Evolutionary conservation across 2,329 filamentous ascomycete genomes (phyloP).

Genomic region (Apiospora marii): DNA sequence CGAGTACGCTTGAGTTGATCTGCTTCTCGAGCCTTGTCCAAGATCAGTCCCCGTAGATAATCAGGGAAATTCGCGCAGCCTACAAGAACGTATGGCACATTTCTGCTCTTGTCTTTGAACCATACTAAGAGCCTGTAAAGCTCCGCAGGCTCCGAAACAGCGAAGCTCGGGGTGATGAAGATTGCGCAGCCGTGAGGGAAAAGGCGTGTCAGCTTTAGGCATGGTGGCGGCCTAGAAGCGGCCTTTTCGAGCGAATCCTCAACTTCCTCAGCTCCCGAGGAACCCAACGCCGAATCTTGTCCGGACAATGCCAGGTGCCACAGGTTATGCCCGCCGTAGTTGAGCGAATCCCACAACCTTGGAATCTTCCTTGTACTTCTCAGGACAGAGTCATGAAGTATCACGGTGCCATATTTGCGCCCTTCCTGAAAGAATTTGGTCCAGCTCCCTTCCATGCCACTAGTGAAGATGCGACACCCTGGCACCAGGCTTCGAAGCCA

Average conservation of each 20-base stretch:
- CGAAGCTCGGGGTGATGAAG: conserved; percentile 59
- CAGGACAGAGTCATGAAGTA: conserved; percentile 39
- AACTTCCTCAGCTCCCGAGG: background rate
- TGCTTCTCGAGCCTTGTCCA: conserved; percentile 42
- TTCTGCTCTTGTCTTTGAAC: conserved; percentile 38
- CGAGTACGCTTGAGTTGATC: conserved; percentile 21
- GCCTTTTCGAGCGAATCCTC: background rate
- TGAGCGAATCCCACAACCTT: conserved; percentile 36
- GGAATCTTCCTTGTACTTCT: conserved; percentile 38
- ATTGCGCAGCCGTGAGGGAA: conserved; percentile 55
- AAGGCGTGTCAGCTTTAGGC: conserved; percentile 47
- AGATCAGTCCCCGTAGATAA: conserved; percentile 43
- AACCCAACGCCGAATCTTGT: background rate
- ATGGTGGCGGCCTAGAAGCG: conserved; percentile 22
- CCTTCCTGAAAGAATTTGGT: conserved; percentile 36
- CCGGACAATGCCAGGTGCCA: conserved; percentile 27
- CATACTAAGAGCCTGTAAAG: conserved; percentile 50
- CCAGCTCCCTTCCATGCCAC: conserved; percentile 37
- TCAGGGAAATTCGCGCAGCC: conserved; percentile 45
- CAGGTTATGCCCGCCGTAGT: conserved; percentile 34
- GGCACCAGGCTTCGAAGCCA: conserved; percentile 36
- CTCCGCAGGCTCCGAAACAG: conserved; percentile 52
- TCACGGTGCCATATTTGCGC: conserved; percentile 40
- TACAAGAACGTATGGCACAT: conserved; percentile 43
- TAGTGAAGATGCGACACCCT: conserved; percentile 40